Evolutionary conservation across 805 yeast species (phyloP), one percentile per base, ranked within the genome.

Genomic region (Candida morakotiae): DNA sequence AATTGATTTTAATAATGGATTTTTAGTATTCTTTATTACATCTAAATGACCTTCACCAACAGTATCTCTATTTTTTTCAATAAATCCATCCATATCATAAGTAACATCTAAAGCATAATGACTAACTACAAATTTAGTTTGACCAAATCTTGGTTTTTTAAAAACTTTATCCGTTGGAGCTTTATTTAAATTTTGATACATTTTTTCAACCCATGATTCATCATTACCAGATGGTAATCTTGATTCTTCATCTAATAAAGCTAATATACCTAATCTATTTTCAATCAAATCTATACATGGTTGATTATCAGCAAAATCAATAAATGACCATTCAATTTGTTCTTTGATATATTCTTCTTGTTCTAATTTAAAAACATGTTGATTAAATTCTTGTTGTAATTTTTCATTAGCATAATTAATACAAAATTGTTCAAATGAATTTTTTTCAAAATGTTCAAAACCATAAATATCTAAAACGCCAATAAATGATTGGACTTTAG

Each of bases 391-490:
- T 63, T 91, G 98, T 64, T 91, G 98, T 51, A 91, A 73, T 64
- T 91, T 91, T 67, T 91, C 98, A 63, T 89, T 89, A 31, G 97
- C 96, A 60, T 89, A 89, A 60, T 89, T 89, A 64, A 89, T 89
- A 69, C 98, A 91, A 63, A 91, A 91, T 62, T 91, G 98, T 64
- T 91, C 98, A 55, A 91, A 91, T 7, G 96, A 88, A 64, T 91
- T 91, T 52, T 77, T 81, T 48, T 87, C 89, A 58, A 91, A 91
- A 63, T 91, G 97, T 63, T 91, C 98, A 60, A 91, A 91, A 17
- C 98, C 98, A 56, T 91, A 91, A 51, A 91, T 91, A 81, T 91
- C 98, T 51, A 91, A 73, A 21, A 91, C 98, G 60, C 98, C 98
- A 53, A 91, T 91, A 52, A 91, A 93, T 1, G 87, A 75, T 31